Evolutionary conservation across 2,329 filamentous ascomycete species (phyloP), one percentile per base, ranked within the genome.

Genomic region (Pseudopithomyces chartarum): DNA sequence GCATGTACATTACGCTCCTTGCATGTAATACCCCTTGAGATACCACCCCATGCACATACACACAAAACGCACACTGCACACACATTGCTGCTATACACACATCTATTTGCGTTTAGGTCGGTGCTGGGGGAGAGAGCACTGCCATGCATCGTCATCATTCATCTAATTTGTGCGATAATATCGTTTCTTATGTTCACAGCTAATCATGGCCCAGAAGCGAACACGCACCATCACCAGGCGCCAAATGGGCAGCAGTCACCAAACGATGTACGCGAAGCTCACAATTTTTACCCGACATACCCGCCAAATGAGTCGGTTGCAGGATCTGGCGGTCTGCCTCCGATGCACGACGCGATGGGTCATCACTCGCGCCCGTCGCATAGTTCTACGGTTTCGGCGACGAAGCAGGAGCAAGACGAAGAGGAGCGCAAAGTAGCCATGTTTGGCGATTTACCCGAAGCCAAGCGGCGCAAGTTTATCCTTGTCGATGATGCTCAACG

Each of bases 401-500:
- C 73, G 29, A 78, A 79, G 62, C 76, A 84, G 65, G 81, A 84
- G 58, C 77, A 84, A 63, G 81, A 84, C 57, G 80, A 83, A 59
- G 82, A 88, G 67, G 84, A 85, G 59, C 73, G 74, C 80, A 89
- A 82, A 51, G 84, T 87, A 15, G 87, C 87, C 47, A 85, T 97
- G 43, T 97, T 97, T 75, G 91, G 92, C 47, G 90, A 95, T 63
- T 85, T 97, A 51, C 92, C 93, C 1, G 92, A 95, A 69, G 88
- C 89, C 51, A 97, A 96, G 80, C 91, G 92, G 70, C 90, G 94
- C 73, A 98, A 97, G 77, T 98, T 98, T 76, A 97, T 98, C 65
- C 85, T 98, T 10, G 92, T 98, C 26, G 93, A 97, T 64, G 94
- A 98, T 74, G 88, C 87, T 51, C 90, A 92, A 52, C 70, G 71